Percentiles rank a stretch among this genome's conserved stretches.
Evolutionary conservation across 2,329 filamentous ascomycete species (phyloP).

Genomic region (Hortaea sp.): DNA sequence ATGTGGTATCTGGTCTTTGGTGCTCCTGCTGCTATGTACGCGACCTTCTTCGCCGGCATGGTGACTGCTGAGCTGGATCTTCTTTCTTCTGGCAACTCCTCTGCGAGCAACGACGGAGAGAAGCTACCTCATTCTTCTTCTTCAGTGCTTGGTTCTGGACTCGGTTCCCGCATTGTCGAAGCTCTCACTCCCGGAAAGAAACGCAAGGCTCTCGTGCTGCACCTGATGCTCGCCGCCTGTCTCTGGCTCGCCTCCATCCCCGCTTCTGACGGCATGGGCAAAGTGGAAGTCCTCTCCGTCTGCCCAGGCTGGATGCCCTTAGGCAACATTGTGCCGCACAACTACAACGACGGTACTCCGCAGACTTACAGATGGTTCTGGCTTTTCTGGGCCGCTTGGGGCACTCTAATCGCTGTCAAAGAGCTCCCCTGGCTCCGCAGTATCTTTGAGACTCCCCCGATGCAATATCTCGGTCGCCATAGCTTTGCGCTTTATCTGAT

Average conservation of each 20-base stretch:
- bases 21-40: conserved; percentile 44
- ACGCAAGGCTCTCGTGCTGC: conserved; percentile 7
- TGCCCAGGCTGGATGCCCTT: conserved; percentile 16
- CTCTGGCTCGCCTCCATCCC: conserved; percentile 16
- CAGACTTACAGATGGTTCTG: conserved; percentile 26
- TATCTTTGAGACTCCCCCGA: conserved; percentile 13
- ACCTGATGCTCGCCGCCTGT: conserved; percentile 11
- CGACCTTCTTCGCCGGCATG: conserved; percentile 52
- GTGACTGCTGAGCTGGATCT: conserved; percentile 51
- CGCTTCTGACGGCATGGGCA: conserved; percentile 10
- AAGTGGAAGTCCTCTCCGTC: conserved; percentile 9
- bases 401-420: conserved; percentile 11
- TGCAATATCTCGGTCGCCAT: conserved; percentile 45
- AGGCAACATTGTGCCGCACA: conserved; percentile 11
- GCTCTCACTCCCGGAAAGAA: conserved; percentile 11
- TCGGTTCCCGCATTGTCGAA: background rate
- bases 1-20: conserved; percentile 11
- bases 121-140: background rate
- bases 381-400: conserved; percentile 48
- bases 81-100: conserved; percentile 22
- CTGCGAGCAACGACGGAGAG: conserved; percentile 1
- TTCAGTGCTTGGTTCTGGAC: background rate
- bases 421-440: conserved; percentile 15
- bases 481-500: conserved; percentile 55
- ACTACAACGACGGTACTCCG: conserved; percentile 12